Evolutionary conservation across 495 filamentous ascomycete species (phyloP), one percentile per base, ranked within the genome.

Genomic region (Neurospora sp.): DNA sequence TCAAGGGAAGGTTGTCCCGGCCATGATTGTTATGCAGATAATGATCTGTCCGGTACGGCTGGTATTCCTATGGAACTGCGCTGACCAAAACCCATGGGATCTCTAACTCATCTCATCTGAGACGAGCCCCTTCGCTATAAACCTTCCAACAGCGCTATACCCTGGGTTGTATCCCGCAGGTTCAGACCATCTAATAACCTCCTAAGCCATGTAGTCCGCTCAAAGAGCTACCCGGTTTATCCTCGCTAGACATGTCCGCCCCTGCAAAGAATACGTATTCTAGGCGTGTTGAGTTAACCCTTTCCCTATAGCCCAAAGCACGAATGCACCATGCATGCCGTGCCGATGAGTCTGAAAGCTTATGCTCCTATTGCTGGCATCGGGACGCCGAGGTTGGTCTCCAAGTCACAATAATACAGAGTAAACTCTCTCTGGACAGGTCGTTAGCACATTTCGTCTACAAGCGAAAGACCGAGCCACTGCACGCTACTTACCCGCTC

Each of bases 371-470:
- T 69, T 40, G 46, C 76, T 20, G 70, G 69, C 35, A 75, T 31
- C 5, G 72, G 40, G 5, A 23, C 74, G 16, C 48, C 48, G 20
- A 74, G 44, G 12, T 71, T 83, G 20, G 79, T 86, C 76, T 96
- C 92, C 74, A 96, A 82, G 78, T 94, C 90, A 73, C 90, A 90
- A 75, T 94, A 96, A 75, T 92, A 86, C 23, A 97, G 86, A 27
- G 92, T 90, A 75, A 95, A 90, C 76, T 94, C 92, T 62, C 92
- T 86, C 92, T 94, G 72, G 37, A 71, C 8, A 48, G 38, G 8
- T 37, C 8, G n/a, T 70, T 70, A 70, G 72, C 72, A 66, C 10
- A 37, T 16, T 66, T 16, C n/a, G 11, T 18, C 5, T 7, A 42
- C 10, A 35, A 31, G 18, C 11, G 18, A 18, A 42, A 66, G 54